Conservation (phyloP, 495 filamentous ascomycete species). For the Xylaria longipes region DNA sequence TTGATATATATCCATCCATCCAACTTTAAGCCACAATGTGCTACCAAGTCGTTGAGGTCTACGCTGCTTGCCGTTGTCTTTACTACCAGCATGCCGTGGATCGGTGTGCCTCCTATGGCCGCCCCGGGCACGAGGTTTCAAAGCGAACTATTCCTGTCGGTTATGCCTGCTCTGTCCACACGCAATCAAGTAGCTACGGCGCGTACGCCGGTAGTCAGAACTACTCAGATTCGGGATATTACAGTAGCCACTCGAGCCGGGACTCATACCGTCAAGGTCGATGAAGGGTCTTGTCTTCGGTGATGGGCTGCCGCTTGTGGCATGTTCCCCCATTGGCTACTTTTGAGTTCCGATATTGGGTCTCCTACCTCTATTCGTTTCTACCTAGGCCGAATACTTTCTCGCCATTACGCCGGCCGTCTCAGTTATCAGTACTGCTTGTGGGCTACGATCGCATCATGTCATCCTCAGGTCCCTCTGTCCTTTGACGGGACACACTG, state of each 20-base stretch:
- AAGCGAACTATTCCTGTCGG: slow-evolving; percentile 81
- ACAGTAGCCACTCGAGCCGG: slow-evolving; percentile 53
- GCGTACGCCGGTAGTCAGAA: slow-evolving; percentile 34
- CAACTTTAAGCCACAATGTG: slow-evolving; percentile 62
- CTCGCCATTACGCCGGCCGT: slow-evolving; percentile 50
- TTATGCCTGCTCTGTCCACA: slow-evolving; percentile 74
- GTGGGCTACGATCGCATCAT: slow-evolving; percentile 55
- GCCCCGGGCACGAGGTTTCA: slow-evolving; percentile 72
- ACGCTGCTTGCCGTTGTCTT: slow-evolving; percentile 79
- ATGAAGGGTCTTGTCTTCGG: slow-evolving; percentile 62
- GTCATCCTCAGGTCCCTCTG: slow-evolving; percentile 51
- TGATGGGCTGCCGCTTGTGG: slow-evolving; percentile 54
- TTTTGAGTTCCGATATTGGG: slow-evolving; percentile 56
- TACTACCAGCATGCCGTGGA: slow-evolving; percentile 83
- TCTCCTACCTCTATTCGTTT: slow-evolving; percentile 58
- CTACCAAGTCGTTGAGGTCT: slow-evolving; percentile 74
- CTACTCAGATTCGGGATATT: slow-evolving; percentile 61
- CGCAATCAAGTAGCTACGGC: slow-evolving; percentile 42
- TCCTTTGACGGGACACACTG: slow-evolving; percentile 32
- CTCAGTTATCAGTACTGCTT: slow-evolving; percentile 55
- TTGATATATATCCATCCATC: slow-evolving; percentile 29
- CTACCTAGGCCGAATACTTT: slow-evolving; percentile 44
- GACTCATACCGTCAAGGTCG: slow-evolving; percentile 50
- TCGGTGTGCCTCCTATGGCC: slow-evolving; percentile 72
- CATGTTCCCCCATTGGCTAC: slow-evolving; percentile 50